phyloP scores from a whole-genome alignment of 208 protist genomes.

The Leishmania turanica region DNA sequence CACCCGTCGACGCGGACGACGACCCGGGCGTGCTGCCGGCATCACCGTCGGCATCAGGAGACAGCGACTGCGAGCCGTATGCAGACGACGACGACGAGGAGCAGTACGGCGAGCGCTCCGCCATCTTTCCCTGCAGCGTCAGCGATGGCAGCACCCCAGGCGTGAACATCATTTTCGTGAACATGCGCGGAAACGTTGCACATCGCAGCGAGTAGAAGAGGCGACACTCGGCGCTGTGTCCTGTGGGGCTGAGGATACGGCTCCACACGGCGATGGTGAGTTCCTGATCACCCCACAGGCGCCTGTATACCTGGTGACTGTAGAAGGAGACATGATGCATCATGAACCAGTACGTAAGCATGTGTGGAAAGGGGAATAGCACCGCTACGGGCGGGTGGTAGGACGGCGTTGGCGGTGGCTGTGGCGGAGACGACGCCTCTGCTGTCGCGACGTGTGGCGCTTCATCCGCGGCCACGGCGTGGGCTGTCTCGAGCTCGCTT shows the following conservation, averaged over 20 bases:
- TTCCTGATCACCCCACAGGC: conserved; percentile 47
- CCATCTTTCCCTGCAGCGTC: conserved; percentile 42
- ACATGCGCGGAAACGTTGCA: conserved; percentile 55
- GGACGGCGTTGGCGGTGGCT: neutral
- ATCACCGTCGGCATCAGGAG: neutral
- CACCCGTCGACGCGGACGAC: neutral
- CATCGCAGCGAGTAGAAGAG: conserved; percentile 60
- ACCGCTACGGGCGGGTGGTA: conserved; percentile 19
- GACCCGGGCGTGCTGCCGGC: neutral
- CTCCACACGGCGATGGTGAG: conserved; percentile 62
- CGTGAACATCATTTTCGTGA: conserved; percentile 64
- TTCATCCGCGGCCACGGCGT: neutral
- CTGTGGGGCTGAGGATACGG: conserved; percentile 62
- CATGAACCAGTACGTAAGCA: conserved; percentile 61
- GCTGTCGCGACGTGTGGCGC: conserved; percentile 4
- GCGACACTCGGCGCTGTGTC: conserved; percentile 59
- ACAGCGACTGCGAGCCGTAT: neutral
- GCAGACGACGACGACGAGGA: neutral
- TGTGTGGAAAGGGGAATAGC: conserved; percentile 41
- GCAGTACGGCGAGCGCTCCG: conserved; percentile 23
- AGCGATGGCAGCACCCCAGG: conserved; percentile 46
- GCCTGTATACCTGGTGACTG: conserved; percentile 46
- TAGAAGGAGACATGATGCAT: conserved; percentile 63
- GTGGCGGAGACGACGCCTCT: neutral
- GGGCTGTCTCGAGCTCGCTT: neutral